A percentile compares a stretch with the other conserved stretches of the same genome.
Conservation (phyloP, 768 basidiomycete species). For the Hemileccinum impolitum region DNA sequence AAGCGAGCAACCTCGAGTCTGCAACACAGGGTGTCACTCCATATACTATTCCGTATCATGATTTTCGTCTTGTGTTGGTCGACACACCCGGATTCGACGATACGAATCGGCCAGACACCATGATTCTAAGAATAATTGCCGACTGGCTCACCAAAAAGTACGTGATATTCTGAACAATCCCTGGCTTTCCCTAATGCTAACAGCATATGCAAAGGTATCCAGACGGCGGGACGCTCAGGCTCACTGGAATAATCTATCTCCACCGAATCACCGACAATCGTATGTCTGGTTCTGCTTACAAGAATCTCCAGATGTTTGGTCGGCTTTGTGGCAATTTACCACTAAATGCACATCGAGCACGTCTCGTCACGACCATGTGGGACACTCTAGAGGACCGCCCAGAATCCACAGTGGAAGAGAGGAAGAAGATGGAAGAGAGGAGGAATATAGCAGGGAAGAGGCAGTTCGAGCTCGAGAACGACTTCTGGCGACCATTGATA, state of each 20-base stretch:
- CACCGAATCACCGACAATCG: too few relatives aligned
- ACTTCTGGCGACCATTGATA: constrained; percentile 23
- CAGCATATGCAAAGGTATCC: constrained; percentile 7
- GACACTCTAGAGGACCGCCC: too few relatives aligned
- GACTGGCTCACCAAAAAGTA: constrained; percentile 19
- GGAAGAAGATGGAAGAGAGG: too few relatives aligned
- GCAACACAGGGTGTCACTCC: constrained; percentile 11
- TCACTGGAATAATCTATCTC: constrained; percentile 33
- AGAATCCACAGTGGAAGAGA: too few relatives aligned
- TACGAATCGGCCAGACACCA: constrained; percentile 11
- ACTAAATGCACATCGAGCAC: too few relatives aligned
- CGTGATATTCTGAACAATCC: background rate
- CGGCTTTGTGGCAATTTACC: too few relatives aligned
- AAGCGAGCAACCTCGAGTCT: constrained; percentile 6
- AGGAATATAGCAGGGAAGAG: constrained; percentile 19
- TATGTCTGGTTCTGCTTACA: too few relatives aligned
- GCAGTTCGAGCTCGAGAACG: constrained; percentile 23
- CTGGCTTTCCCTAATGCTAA: background rate
- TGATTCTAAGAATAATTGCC: constrained; percentile 11
- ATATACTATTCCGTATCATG: background rate
- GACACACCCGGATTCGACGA: constrained; percentile 22
- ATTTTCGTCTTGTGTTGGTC: constrained; percentile 10
- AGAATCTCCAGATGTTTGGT: too few relatives aligned
- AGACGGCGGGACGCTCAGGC: background rate
- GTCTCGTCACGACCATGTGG: constrained; percentile 32